A percentile compares a stretch with the other conserved stretches of the same genome.
phyloP scores from a whole-genome alignment of 179 eudicot genomes.

The Beta lomatogona region DNA sequence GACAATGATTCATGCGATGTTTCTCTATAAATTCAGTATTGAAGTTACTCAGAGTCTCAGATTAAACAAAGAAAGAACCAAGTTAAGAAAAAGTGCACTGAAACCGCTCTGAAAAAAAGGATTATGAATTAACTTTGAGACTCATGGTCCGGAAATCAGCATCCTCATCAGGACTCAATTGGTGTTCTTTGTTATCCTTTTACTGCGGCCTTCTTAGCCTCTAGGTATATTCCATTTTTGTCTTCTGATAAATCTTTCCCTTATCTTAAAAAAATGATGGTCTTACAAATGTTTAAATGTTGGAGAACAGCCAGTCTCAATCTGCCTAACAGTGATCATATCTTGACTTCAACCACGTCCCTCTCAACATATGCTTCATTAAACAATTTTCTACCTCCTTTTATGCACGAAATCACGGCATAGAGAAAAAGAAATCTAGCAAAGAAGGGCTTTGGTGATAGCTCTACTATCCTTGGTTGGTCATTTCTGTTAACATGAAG shows the following conservation, averaged over 20 bases:
- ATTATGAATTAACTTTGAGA: background rate
- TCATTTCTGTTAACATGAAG: background rate
- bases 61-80: no score
- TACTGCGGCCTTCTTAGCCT: background rate
- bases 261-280: background rate
- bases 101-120: no score
- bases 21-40: background rate
- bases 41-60: background rate
- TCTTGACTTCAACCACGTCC: background rate
- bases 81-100: no score
- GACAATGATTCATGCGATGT: background rate
- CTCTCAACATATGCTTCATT: background rate
- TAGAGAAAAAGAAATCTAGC: background rate
- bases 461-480: background rate
- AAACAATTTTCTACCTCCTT: background rate
- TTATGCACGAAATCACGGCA: background rate
- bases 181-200: background rate
- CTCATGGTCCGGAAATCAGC: background rate
- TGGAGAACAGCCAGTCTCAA: background rate
- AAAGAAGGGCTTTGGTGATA: background rate
- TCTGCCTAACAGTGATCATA: background rate
- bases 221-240: background rate
- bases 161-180: background rate
- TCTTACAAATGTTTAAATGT: background rate
- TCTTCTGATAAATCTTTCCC: background rate